Base-by-base conservation (phyloP, 768 basidiomycete genomes). In the Leccinum longicurvipes region DNA sequence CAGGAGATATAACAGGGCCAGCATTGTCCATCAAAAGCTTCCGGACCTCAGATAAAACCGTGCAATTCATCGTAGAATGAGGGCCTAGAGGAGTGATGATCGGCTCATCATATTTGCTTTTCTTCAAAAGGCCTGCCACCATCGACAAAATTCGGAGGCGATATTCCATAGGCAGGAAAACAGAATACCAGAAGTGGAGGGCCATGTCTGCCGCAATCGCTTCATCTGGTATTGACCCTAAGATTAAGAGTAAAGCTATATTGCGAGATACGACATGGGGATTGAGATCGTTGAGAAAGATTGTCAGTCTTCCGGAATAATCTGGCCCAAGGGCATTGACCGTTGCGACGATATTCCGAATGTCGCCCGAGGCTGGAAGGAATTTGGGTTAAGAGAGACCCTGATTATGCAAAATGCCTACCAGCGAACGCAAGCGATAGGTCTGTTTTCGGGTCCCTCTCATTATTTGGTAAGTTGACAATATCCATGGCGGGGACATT, bases 141-240 rank as follows among this genome's bases (percentile, higher is more conserved):
- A 63, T 55, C 3, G 53, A 23, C 4, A 68, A 45, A 19, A 70
- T 53, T 19, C 56, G 55, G 4, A 67, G 7, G 12, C 60, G 60
- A 56, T 78, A 73, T 42, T 68, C 65, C 36, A 50, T 52, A 7
- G 77, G 77, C 41, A 80, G 48, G 54, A 75, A 76, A 7, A 69
- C 69, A 2, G 80, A 81, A 51, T 79, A 79, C 76, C 77, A 80
- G 50, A 78, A 74, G 55, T 81, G 79, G 21, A 80, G 68, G 6
- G 77, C 79, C 4, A 73, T 61, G 36, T 80, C 80, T 8, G 73
- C 79, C 1, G 75, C 76, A 19, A 71, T 21, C 6, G 11, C 49
- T 53, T 64, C 54, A 51, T 78, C 70, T 2, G 66, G 47, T 39
- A 74, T 58, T 19, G 59, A 68, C 3, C 73, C 72, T n/a, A 81